Evolutionary conservation across 1,139 yeast species (phyloP), one percentile per base, ranked within the genome.

Genomic region (Saccharomycopsis hybrid): DNA sequence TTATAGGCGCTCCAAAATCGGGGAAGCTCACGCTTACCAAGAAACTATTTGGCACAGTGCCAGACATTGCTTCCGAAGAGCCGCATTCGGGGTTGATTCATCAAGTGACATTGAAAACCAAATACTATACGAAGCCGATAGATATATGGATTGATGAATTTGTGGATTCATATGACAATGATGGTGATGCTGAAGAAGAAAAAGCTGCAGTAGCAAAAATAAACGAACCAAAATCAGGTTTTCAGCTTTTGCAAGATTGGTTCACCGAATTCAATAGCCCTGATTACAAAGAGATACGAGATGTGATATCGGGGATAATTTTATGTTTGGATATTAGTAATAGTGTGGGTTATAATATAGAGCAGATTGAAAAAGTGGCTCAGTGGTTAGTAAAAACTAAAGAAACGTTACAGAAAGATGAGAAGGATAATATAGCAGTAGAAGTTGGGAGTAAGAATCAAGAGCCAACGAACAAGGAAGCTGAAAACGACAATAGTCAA

Each of bases 131-230:
- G 4, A 51, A 53, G 24, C 24, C 8, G 11, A 4, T 53, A 5
- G 45, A 47, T 29, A 13, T 53, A 29, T 53, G 55, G 55, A 42
- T 53, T 28, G 54, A 53, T 37, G 55, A 53, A 35, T 32, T 41
- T 24, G 48, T 32, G 18, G 18, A 18, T 5, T 3, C 11, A 11
- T 29, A 46, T 11, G 48, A 40, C 7, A 18, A 30, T 9, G n/a
- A 5, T 18, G 27, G 8, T 28, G 18, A 33, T 8, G 4, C 18
- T 25, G 27, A 18, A 9, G 32, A 25, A 11, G n/a, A 44, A 28
- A 44, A 11, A 8, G 9, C 11, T 24, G 31, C 30, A 5, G 11
- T 29, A 5, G 11, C 24, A 18, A 18, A 18, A 18, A 18, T 18
- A 33, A 18, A 37, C 11, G 11, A 38, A 37, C 37, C 25, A 35